phyloP scores from a whole-genome alignment of 1,284 basidiomycete species.

The Malassezia arunalokei region DNA sequence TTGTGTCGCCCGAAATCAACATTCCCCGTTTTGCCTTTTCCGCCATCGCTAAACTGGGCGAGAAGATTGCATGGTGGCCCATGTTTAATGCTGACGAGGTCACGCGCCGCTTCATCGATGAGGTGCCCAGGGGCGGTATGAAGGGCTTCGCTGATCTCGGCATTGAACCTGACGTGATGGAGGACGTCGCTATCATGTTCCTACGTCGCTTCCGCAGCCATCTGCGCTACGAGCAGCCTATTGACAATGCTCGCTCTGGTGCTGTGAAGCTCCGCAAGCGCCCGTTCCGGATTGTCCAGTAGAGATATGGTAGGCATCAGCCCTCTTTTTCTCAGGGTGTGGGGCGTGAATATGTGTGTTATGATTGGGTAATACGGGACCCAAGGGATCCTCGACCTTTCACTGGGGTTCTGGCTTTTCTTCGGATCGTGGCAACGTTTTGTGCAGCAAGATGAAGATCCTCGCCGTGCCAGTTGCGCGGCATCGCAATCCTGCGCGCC shows the following conservation, averaged over 20 bases:
- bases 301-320: conserved; percentile 17
- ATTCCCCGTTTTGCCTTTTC: conserved; percentile 67
- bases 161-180: conserved; percentile 67
- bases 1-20: conserved; percentile 56
- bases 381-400: too few relatives aligned
- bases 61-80: conserved; percentile 74
- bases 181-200: conserved; percentile 80
- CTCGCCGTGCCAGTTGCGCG: conserved; percentile 15
- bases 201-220: conserved; percentile 76
- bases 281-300: conserved; percentile 49
- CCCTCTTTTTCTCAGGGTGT: too few relatives aligned
- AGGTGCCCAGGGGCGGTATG: conserved; percentile 50
- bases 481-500: not conserved
- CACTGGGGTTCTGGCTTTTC: too few relatives aligned
- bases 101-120: conserved; percentile 72
- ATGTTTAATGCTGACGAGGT: conserved; percentile 83
- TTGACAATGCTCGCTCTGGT: conserved; percentile 45
- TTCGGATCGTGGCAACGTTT: not conserved
- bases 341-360: not conserved
- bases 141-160: conserved; percentile 51
- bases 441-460: conserved; percentile 9
- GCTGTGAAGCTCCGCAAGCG: conserved; percentile 45
- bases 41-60: conserved; percentile 57
- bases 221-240: conserved; percentile 47
- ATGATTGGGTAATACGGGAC: too few relatives aligned